phyloP scores from a whole-genome alignment of 176 grass and related monocot species.

The Carex kokanica region DNA sequence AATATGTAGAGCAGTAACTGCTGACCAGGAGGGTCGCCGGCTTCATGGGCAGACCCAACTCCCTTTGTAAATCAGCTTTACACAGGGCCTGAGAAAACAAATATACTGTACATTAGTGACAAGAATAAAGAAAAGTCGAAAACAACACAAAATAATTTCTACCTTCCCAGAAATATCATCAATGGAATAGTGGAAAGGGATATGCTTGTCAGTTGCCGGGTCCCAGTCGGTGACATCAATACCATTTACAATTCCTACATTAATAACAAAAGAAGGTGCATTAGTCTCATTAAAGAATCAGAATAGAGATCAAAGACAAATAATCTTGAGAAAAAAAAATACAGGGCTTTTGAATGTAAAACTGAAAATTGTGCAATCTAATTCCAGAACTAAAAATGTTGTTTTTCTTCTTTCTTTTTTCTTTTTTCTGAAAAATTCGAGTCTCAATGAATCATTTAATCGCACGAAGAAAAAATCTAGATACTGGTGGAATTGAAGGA shows the following conservation, averaged over 20 bases:
- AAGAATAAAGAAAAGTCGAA: neutral
- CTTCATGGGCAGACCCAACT: constrained; percentile 68
- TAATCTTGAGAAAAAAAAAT: neutral
- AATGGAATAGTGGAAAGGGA: constrained; percentile 71
- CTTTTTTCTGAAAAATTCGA: neutral
- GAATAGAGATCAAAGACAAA: neutral
- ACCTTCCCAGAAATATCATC: constrained; percentile 95
- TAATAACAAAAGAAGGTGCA: neutral
- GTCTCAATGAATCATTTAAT: too few relatives aligned
- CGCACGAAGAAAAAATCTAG: too few relatives aligned
- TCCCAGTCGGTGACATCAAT: constrained; percentile 90
- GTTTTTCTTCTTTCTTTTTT: neutral
- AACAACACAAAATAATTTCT: neutral
- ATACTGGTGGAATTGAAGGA: too few relatives aligned
- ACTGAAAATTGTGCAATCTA: neutral
- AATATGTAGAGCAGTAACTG: constrained; percentile 11
- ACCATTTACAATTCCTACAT: constrained; percentile 87
- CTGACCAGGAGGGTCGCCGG: constrained; percentile 69
- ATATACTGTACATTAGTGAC: neutral
- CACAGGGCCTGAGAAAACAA: constrained; percentile 60
- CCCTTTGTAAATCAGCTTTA: constrained; percentile 84
- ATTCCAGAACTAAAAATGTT: constrained; percentile 6
- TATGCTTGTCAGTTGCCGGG: constrained; percentile 60
- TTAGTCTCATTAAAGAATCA: neutral
- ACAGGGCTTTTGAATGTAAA: neutral